phyloP scores from a whole-genome alignment of 129 eudicot genomes.

The Ambrosia artemisiifolia region DNA sequence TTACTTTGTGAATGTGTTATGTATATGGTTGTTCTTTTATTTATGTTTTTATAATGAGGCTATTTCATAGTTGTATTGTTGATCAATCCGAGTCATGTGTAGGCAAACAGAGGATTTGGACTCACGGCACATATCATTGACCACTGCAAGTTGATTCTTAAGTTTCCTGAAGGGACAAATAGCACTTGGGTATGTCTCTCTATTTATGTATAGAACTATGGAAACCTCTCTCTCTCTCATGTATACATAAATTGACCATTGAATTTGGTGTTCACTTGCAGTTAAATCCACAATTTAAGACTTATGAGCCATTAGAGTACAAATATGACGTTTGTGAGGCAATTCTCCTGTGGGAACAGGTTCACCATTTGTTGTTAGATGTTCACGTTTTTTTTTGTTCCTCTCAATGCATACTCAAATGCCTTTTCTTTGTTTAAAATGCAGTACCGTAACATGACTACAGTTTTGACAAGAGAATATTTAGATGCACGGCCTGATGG shows the following conservation, averaged over 20 bases:
- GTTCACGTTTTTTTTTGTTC: neutral
- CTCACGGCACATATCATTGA: constrained; percentile 81
- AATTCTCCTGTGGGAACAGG: constrained; percentile 95
- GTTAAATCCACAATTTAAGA: constrained; percentile 83
- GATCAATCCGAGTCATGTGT: constrained; percentile 12
- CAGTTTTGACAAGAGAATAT: constrained; percentile 95
- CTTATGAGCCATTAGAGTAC: constrained; percentile 88
- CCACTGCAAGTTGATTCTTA: constrained; percentile 86
- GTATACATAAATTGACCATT: constrained; percentile 5
- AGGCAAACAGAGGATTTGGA: constrained; percentile 99
- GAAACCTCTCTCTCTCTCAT: too few species aligned
- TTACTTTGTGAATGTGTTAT: constrained; percentile 9
- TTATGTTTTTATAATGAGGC: neutral
- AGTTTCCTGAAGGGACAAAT: constrained; percentile 91
- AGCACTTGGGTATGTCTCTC: constrained; percentile 82
- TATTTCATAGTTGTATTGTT: neutral
- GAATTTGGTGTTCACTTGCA: constrained; percentile 24
- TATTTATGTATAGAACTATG: too few species aligned
- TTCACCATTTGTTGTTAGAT: constrained; percentile 19
- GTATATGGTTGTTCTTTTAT: neutral
- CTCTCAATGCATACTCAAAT: constrained; percentile 17
- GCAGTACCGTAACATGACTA: constrained; percentile 99
- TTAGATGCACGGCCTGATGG: constrained; percentile 98
- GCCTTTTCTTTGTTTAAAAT: constrained; percentile 31
- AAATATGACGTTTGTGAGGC: constrained; percentile 90